phyloP scores from a whole-genome alignment of 768 basidiomycete species.

The Tricholoma furcatifolium region DNA sequence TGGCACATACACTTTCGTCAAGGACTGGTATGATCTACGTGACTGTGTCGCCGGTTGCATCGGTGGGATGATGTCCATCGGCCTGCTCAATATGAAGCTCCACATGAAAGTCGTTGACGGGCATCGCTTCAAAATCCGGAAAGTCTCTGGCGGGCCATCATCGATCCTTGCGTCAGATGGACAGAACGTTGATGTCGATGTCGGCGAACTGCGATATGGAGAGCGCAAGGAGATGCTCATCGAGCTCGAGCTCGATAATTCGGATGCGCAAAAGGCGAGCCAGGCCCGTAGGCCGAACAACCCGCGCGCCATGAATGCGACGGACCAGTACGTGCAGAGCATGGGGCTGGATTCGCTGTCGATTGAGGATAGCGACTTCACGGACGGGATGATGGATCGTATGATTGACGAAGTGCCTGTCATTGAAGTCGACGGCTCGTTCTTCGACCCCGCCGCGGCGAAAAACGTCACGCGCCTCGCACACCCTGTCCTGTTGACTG shows the following conservation, averaged over 20 bases:
- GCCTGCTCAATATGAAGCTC: conserved; percentile 88
- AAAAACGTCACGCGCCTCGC: conserved; percentile 88
- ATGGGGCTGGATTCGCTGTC: conserved; percentile 77
- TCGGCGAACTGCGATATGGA: conserved; percentile 93
- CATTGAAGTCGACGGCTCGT: conserved; percentile 92
- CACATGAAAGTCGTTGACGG: conserved; percentile 93
- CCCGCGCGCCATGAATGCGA: conserved; percentile 63
- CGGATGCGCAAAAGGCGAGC: conserved; percentile 47
- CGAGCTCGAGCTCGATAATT: conserved; percentile 90
- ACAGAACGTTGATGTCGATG: conserved; percentile 91
- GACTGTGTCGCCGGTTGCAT: conserved; percentile 92
- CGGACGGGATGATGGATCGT: conserved; percentile 91
- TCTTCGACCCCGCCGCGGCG: conserved; percentile 85
- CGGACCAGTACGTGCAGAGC: conserved; percentile 85
- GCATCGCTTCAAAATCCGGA: conserved; percentile 88
- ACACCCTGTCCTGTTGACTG: conserved; percentile 91
- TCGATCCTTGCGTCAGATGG: conserved; percentile 91
- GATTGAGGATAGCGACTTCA: conserved; percentile 76
- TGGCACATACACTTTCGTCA: conserved; percentile 97
- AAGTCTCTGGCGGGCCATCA: conserved; percentile 87
- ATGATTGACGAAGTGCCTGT: conserved; percentile 99
- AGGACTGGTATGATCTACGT: conserved; percentile 96
- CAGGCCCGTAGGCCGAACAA: conserved; percentile 21
- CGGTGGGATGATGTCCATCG: conserved; percentile 97
- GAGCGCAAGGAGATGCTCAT: conserved; percentile 97